These are phyloP conservation scores for Annona cherimola DNA, from an alignment of 164 flowering plant genomes.

Conservation along the genomic window DNA sequence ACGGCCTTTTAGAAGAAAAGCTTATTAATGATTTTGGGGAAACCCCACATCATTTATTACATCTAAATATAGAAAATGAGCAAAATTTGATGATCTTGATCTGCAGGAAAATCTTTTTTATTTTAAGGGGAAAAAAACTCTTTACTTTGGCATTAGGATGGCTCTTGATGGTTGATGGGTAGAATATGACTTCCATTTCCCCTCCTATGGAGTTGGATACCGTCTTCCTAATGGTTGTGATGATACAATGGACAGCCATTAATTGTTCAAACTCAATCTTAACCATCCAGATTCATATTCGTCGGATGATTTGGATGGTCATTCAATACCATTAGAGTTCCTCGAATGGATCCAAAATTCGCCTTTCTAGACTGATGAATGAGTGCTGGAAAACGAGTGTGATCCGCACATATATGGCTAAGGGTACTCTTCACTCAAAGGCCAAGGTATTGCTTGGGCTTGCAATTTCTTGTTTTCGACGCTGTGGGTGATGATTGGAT, in stretches of 20 bases:
- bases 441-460: constrained; percentile 18
- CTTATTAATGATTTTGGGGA: constrained; percentile 25
- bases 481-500: constrained; percentile 31
- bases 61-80: background rate
- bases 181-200: no score
- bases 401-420: background rate
- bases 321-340: background rate
- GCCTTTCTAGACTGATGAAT: background rate
- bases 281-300: no score
- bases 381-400: background rate
- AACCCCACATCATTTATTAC: constrained; percentile 8
- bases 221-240: no score
- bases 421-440: constrained; percentile 27
- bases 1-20: constrained; percentile 14
- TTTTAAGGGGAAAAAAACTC: no score
- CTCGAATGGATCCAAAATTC: background rate
- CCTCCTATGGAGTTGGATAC: no score
- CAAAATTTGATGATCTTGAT: no score
- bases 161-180: no score
- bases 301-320: background rate
- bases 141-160: no score
- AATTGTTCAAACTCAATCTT: no score
- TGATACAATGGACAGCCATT: no score
- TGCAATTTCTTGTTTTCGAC: constrained; percentile 44
- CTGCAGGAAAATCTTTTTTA: no score